A percentile compares a stretch with the other conserved stretches of the same genome.
Evolutionary conservation across 225 moss, liverwort and hornwort genomes (phyloP).

Genomic region (Climacium dendroides): DNA sequence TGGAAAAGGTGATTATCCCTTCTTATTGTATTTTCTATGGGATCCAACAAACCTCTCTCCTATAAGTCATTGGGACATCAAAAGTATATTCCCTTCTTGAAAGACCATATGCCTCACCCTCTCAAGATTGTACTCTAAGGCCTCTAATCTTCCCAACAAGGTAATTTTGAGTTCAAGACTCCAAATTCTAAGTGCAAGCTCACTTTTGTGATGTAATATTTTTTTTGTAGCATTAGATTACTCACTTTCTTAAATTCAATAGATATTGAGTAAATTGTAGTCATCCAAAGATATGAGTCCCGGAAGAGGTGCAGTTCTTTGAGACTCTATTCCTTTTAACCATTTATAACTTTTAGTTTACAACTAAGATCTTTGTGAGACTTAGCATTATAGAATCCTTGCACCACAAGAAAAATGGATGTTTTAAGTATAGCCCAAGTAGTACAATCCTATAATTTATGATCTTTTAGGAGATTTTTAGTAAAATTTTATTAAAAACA

Average conservation of each 20-base stretch:
- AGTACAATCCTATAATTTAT: no score
- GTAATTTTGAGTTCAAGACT: no score
- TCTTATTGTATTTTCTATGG: no score
- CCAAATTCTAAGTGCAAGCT: not conserved
- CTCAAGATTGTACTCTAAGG: not conserved
- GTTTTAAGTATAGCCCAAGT: no score
- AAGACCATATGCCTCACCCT: not conserved
- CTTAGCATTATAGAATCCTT: no score
- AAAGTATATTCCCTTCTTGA: rapidly evolving
- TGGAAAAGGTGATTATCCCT: no score
- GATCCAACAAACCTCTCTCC: no score
- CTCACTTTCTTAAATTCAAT: not conserved
- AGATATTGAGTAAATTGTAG: rapidly evolving
- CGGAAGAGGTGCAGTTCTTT: rapidly evolving
- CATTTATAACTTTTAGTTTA: rapidly evolving
- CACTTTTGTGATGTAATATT: not conserved
- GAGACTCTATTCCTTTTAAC: rapidly evolving
- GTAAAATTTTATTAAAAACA: no score
- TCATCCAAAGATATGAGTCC: rapidly evolving
- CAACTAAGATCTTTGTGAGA: no score
- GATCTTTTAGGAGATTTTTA: no score
- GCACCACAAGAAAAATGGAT: no score
- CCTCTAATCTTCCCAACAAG: rapidly evolving
- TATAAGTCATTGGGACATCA: not conserved
- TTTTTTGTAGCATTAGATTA: rapidly evolving